These are phyloP conservation scores for Candida tunisiensis DNA, from an alignment of 1,139 yeast genomes.

Conservation along the genomic window DNA sequence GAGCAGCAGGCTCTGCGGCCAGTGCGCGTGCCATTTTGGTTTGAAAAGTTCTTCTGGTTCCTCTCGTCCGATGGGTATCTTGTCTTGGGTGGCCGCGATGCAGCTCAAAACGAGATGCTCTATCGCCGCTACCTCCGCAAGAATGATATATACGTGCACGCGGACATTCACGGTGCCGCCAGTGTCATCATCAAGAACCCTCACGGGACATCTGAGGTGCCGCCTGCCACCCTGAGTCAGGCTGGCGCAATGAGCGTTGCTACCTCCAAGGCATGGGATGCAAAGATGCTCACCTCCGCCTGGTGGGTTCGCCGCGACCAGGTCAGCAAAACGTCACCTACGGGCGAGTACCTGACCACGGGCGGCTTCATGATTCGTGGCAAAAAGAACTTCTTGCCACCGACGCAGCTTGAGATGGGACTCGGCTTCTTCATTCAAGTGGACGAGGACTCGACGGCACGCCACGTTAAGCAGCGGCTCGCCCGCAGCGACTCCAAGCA, in stretches of 20 bases:
- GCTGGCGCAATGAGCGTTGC: slow-evolving; percentile 70
- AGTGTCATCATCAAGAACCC: slow-evolving; percentile 71
- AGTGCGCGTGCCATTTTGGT: slow-evolving; percentile 66
- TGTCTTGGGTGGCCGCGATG: slow-evolving; percentile 77
- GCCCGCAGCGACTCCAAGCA: slow-evolving; percentile 12
- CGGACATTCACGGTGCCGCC: slow-evolving; percentile 61
- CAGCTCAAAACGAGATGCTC: slow-evolving; percentile 67
- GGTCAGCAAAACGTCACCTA: slow-evolving; percentile 6
- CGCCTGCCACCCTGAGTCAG: slow-evolving; percentile 78
- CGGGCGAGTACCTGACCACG: slow-evolving; percentile 39
- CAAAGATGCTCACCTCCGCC: slow-evolving; percentile 62
- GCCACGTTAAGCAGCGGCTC: slow-evolving; percentile 6
- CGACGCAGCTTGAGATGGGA: slow-evolving; percentile 80
- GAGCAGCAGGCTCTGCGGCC: slow-evolving; percentile 43
- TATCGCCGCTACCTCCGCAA: slow-evolving; percentile 58
- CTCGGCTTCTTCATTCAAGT: slow-evolving; percentile 64
- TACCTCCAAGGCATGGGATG: slow-evolving; percentile 81
- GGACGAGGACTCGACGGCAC: slow-evolving; percentile 15
- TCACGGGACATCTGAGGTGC: slow-evolving; percentile 35
- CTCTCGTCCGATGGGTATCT: slow-evolving; percentile 77
- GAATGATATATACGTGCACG: slow-evolving; percentile 56
- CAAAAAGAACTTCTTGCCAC: slow-evolving; percentile 52
- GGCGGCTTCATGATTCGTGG: slow-evolving; percentile 46
- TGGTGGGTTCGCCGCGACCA: slow-evolving; percentile 38
- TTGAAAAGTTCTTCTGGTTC: slow-evolving; percentile 92